Evolutionary conservation across 371 early-diverging fungal genomes (phyloP), one percentile per base, ranked within the genome.

Genomic region (Funneliformis caledonium): DNA sequence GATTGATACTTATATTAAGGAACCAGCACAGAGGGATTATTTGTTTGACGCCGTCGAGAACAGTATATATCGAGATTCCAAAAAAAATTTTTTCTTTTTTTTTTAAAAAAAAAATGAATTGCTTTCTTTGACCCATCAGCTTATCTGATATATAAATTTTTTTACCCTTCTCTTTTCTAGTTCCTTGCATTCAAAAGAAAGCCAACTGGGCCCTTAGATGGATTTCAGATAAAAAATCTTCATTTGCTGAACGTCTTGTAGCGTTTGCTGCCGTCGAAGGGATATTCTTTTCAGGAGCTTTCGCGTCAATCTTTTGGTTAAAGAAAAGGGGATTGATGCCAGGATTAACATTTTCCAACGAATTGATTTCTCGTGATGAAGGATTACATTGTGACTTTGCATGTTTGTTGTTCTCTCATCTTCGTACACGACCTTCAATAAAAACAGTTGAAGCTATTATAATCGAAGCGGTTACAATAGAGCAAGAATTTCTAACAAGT

Each of bases 231-330:
- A 84, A 86, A 42, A 89, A 92, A 73, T 88, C 93, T n/a, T 90
- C 94, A 64, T 99, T 99, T 91, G 97, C 95, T 75, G 96, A 96
- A 82, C 93, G 99, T 80, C 89, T 99, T 33, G 94, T 99, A 48
- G 99, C 99, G 70, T 99, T 99, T 91, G 99, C 99, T 68, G 99
- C 98, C 62, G 99, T 99, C 31, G 99, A 99, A 86, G 99, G 99
- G 75, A 99, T 99, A 85, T 99, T 99, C 93, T 99, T 99, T 90
- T 97, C 97, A 72, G 99, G 99, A 10, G 93, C 99, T 26, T 98
- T 99, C 88, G 99, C 99, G 3, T 92, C 99, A 60, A 99, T 99
- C 90, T 99, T 99, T 86, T 99, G 99, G 99, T 93, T 99, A 83
- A 99, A 99, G 93, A 99, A 99, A 90, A 95, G 99, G 84, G 99